A percentile compares a stretch with the other conserved stretches of the same genome.
Evolutionary conservation across 345 rosid genomes (phyloP).

Genomic region (Cardamine chenopodiifolia): DNA sequence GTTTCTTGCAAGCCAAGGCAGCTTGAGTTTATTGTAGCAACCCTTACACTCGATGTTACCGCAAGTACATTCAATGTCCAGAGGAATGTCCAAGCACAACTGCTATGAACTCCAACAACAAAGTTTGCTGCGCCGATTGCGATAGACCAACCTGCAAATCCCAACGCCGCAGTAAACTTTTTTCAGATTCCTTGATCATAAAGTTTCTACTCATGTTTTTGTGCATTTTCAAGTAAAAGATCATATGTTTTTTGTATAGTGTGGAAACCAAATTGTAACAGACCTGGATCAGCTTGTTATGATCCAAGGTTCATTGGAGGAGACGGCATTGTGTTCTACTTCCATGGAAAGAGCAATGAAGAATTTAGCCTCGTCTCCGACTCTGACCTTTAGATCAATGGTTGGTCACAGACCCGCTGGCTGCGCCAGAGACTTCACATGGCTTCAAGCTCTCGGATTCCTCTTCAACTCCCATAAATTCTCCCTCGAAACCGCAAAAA

Average conservation of each 20-base stretch:
- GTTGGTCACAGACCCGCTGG: conserved; percentile 56
- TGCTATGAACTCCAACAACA: conserved; percentile 32
- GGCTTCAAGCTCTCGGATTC: conserved; percentile 61
- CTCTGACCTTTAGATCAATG: conserved; percentile 55
- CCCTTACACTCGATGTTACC: conserved; percentile 42
- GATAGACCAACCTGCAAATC: conserved; percentile 48
- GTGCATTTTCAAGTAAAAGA: neutral
- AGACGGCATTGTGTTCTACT: conserved; percentile 63
- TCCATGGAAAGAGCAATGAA: conserved; percentile 59
- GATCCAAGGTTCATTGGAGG: conserved; percentile 65
- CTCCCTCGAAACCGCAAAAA: conserved; percentile 61
- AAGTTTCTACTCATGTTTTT: neutral
- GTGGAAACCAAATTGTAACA: conserved; percentile 50
- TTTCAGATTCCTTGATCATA: neutral
- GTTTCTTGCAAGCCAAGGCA: conserved; percentile 44
- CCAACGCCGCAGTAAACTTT: conserved; percentile 42
- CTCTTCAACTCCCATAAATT: conserved; percentile 52
- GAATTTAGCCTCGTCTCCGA: conserved; percentile 60
- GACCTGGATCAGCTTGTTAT: conserved; percentile 62
- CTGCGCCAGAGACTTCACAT: conserved; percentile 56
- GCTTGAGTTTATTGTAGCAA: conserved; percentile 43
- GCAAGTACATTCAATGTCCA: conserved; percentile 39
- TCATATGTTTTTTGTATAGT: conserved; percentile 30
- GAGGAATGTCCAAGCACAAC: conserved; percentile 46
- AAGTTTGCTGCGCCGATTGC: conserved; percentile 49